These are phyloP conservation scores for Mrakia blollopis DNA, from an alignment of 768 basidiomycete genomes.

Conservation along the genomic window DNA sequence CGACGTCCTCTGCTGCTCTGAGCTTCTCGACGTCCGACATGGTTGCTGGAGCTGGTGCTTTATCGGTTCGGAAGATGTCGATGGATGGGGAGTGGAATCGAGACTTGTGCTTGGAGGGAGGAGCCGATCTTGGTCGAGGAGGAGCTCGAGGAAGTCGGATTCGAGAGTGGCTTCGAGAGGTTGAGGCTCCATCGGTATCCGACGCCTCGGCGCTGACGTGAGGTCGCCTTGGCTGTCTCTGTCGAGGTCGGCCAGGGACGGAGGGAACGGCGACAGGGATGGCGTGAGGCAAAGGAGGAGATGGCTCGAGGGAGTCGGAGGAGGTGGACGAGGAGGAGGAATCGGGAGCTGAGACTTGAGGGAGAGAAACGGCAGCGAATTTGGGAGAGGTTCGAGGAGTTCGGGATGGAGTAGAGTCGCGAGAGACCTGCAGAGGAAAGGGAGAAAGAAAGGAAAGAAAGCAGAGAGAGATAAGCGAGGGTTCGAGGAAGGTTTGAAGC, in stretches of 20 bases:
- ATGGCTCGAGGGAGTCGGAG: constrained; percentile 11
- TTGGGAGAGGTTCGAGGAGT: constrained; percentile 26
- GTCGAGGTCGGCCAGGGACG: neutral
- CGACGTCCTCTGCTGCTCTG: constrained; percentile 16
- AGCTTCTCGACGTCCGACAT: constrained; percentile 21
- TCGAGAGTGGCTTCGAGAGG: constrained; percentile 1
- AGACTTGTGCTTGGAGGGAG: constrained; percentile 28
- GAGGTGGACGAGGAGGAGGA: constrained; percentile 13
- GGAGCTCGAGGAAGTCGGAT: constrained; percentile 25
- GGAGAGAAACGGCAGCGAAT: constrained; percentile 9
- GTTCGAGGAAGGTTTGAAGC: neutral
- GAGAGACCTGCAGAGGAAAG: constrained; percentile 4
- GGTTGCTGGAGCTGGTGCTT: constrained; percentile 5
- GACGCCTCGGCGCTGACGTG: constrained; percentile 12
- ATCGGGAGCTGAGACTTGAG: neutral
- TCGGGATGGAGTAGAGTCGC: constrained; percentile 28
- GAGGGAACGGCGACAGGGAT: neutral
- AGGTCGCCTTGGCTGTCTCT: constrained; percentile 18
- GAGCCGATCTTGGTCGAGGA: constrained; percentile 30
- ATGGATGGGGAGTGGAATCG: constrained; percentile 14
- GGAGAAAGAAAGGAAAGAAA: neutral
- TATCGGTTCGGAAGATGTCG: constrained; percentile 28
- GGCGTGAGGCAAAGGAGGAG: constrained; percentile 9
- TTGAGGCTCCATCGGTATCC: neutral
- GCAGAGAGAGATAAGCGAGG: neutral